Evolutionary conservation across 768 basidiomycete genomes (phyloP).

Genomic region (Dacryopinax spathularia): DNA sequence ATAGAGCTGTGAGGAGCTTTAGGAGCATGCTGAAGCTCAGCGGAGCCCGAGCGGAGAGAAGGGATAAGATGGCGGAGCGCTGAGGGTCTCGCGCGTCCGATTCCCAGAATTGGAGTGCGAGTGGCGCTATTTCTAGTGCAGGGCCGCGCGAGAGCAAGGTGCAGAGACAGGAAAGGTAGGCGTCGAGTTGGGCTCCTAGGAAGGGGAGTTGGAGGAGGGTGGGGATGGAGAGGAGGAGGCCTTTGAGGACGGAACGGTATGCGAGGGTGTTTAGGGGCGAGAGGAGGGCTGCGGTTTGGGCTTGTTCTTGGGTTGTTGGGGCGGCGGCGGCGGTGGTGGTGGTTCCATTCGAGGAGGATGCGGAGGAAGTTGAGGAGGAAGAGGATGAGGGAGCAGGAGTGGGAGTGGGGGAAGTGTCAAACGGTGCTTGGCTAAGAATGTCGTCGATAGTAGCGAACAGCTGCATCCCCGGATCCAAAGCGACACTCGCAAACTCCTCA

Average conservation of each 20-base stretch:
- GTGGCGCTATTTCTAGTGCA: background rate
- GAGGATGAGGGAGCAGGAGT: no score
- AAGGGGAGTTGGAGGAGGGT: constrained; percentile 1
- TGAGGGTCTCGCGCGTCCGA: background rate
- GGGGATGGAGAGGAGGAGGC: background rate
- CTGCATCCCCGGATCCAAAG: background rate
- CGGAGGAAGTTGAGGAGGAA: no score
- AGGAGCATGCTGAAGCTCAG: background rate
- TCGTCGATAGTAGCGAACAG: background rate
- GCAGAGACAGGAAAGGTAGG: background rate
- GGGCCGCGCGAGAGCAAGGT: background rate
- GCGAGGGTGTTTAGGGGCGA: background rate
- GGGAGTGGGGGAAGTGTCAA: background rate
- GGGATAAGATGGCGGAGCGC: background rate
- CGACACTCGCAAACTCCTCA: background rate
- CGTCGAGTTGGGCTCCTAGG: background rate
- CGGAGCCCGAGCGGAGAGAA: background rate
- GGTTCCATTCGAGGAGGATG: no score
- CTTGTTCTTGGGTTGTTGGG: no score
- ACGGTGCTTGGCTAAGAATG: background rate
- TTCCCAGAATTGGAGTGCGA: background rate
- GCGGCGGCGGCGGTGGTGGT: no score
- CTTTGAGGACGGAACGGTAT: background rate
- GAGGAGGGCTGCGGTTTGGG: background rate
- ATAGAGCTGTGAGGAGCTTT: background rate